Evolutionary conservation across 768 basidiomycete species (phyloP).

Genomic region (Dacryopinax spathularia): DNA sequence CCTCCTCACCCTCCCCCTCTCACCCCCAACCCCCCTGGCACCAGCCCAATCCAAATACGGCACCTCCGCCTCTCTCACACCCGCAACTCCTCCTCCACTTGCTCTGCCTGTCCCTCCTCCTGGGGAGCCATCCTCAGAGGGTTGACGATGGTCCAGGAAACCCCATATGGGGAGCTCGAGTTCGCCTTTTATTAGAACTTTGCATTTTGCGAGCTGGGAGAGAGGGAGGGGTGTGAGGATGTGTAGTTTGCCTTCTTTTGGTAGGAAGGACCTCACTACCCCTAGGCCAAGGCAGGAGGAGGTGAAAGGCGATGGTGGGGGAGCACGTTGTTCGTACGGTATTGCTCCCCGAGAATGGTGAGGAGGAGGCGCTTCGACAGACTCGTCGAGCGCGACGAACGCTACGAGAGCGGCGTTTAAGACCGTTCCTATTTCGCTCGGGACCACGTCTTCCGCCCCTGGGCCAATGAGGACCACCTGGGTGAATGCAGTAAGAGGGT

Average conservation of each 20-base stretch:
- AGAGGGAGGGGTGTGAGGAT: conserved; percentile 66
- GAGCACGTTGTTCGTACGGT: conserved; percentile 45
- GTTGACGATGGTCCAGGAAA: conserved; percentile 55
- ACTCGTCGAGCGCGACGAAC: conserved; percentile 42
- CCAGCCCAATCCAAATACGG: conserved; percentile 74
- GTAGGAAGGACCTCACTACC: conserved; percentile 41
- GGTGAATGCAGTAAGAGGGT: conserved; percentile 42
- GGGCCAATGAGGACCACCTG: conserved; percentile 53
- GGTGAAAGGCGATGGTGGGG: conserved; percentile 40
- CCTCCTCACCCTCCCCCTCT: conserved; percentile 56
- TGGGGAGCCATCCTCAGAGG: conserved; percentile 11
- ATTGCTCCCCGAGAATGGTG: conserved; percentile 17
- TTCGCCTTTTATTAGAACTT: conserved; percentile 65
- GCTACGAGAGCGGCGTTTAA: conserved; percentile 73
- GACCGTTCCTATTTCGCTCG: conserved; percentile 51
- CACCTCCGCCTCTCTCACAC: conserved; percentile 38
- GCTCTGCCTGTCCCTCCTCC: conserved; percentile 20
- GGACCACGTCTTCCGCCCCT: conserved; percentile 65
- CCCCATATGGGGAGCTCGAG: conserved; percentile 79
- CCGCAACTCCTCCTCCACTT: conserved; percentile 36
- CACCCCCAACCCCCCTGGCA: conserved; percentile 55
- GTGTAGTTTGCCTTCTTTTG: conserved; percentile 34
- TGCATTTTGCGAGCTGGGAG: conserved; percentile 27
- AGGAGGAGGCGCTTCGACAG: conserved; percentile 9
- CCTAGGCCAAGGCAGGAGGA: conserved; percentile 65